Base-by-base conservation (phyloP, 2,329 filamentous ascomycete species). In the Aspergillus tanneri region DNA sequence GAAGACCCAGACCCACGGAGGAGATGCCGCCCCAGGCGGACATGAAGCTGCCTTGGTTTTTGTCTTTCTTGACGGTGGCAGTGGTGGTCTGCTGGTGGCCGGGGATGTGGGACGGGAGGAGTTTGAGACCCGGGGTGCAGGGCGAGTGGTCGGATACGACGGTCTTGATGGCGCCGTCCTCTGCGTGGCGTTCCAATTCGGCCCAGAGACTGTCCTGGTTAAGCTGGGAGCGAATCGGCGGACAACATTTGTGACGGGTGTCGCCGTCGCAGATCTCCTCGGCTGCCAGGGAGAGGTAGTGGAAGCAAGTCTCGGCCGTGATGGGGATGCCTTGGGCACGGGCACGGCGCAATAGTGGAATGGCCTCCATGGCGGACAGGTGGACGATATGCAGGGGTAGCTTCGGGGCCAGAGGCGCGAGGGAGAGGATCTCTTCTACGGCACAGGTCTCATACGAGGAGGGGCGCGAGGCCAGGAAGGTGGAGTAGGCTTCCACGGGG, bases 11-110 rank as follows among this genome's bases (percentile, higher is more conserved):
- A 0, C 93, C 93, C 14, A 99, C 92, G 4, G 88, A 93, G 3
- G 88, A 92, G 63, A 99, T 96, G 11, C 93, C 93, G 45, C 93
- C 93, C 93, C 93, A 99, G 1, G 91, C 91, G 3, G 87, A 84
- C 72, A 97, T 93, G 78, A 99, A 97, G 72, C 97, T 89, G 28
- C 93, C 93, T 9, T 69, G 63, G 14, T 73, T 65, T 5, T 62
- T 60, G 12, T 72, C 69, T 35, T 64, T 59, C 19, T 70, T 52
- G 50, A 58, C 45, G 44, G 64, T 50, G 41, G 67, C 38, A n/a
- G 53, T 39, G 16, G 55, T 45, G n/a, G 49, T 22, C 16, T 6
- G 63, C 65, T 40, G 22, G n/a, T 11, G 69, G 28, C 77, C 76
- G 12, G 77, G 81, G n/a, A 93, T 77, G 57, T 86, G 80, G 1